Evolutionary conservation across 1,139 yeast genomes (phyloP), one percentile per base, ranked within the genome.

Genomic region (Candida albicans): DNA sequence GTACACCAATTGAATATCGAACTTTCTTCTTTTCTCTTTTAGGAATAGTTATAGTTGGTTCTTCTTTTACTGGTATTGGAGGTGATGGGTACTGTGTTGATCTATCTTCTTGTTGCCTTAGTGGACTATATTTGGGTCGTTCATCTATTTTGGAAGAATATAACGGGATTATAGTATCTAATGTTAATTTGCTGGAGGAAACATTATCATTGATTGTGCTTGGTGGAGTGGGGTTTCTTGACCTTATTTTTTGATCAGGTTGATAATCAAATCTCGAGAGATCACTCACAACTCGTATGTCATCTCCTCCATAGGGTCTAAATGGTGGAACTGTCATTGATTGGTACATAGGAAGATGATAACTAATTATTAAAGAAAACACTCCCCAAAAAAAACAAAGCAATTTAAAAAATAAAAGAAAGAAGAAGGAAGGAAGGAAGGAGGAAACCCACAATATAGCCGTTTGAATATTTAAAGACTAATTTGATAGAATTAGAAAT

Each of bases 151-250:
- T 45, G 18, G 49, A 39, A 13, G 52, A 47, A 37, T 51, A 51
- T 30, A 48, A 44, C 2, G 57, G 56, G 25, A 54, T 47, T 7
- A 53, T 50, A 9, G 53, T 51, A 30, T 52, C 55, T 15, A 53
- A 37, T 8, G 56, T 55, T 13, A 48, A 25, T 38, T 50, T 50
- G 37, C 54, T 51, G 8, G 55, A 49, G 27, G 40, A 25, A 4
- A 33, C 39, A 14, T 43, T 48, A 22, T 43, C 43, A n/a, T 54
- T 52, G 9, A 14, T 32, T 15, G 53, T 38, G 13, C 61, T 55
- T 11, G 66, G 55, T 2, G 68, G 69, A 6, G 68, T 59, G 2
- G 67, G 47, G 42, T 62, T 61, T 46, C 68, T 48, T 5, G 68
- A 62, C 42, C 67, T 48, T 36, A 49, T 55, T 41, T 58, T 43